phyloP scores from a whole-genome alignment of 352 stramenopile genomes.

The Phytopythium aichiense region DNA sequence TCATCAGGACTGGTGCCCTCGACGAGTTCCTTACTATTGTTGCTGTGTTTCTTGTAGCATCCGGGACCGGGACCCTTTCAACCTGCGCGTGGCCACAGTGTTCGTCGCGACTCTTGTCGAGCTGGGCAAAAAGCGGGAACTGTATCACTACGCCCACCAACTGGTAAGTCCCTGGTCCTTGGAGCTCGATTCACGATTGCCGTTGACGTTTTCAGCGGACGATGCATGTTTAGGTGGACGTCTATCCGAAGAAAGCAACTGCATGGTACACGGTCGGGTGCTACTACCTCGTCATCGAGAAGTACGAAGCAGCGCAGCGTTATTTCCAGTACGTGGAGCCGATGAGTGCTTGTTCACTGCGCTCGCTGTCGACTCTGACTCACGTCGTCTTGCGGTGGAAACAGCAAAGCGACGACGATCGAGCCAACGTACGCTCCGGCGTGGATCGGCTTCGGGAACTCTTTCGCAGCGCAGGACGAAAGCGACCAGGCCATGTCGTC shows the following conservation, averaged over 20 bases:
- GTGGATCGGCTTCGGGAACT: conserved; percentile 97
- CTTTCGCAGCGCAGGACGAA: conserved; percentile 97
- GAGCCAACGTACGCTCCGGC: conserved; percentile 92
- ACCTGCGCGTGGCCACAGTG: conserved; percentile 75
- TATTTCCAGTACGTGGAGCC: conserved; percentile 90
- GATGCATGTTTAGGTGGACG: conserved; percentile 69
- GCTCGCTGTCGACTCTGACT: not conserved
- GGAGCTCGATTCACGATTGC: not conserved
- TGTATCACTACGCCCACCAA: conserved; percentile 96
- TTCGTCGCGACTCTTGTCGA: conserved; percentile 90
- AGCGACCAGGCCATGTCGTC: conserved; percentile 97
- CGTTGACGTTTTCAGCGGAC: not conserved
- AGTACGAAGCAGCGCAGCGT: conserved; percentile 93
- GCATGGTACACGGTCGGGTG: conserved; percentile 96
- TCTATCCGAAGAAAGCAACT: conserved; percentile 90
- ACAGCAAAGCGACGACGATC: conserved; percentile 88
- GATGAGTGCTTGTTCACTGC: not conserved
- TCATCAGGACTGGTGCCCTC: not conserved
- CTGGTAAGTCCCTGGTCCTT: conserved; percentile 42
- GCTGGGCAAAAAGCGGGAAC: conserved; percentile 89
- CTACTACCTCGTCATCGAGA: conserved; percentile 94
- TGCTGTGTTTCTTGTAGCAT: conserved; percentile 30
- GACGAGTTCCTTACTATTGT: not conserved
- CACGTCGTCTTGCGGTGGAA: conserved; percentile 1
- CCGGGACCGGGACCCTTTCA: conserved; percentile 70